Evolutionary conservation across 1,139 yeast species (phyloP).

Genomic region (Suhomyces taliae): DNA sequence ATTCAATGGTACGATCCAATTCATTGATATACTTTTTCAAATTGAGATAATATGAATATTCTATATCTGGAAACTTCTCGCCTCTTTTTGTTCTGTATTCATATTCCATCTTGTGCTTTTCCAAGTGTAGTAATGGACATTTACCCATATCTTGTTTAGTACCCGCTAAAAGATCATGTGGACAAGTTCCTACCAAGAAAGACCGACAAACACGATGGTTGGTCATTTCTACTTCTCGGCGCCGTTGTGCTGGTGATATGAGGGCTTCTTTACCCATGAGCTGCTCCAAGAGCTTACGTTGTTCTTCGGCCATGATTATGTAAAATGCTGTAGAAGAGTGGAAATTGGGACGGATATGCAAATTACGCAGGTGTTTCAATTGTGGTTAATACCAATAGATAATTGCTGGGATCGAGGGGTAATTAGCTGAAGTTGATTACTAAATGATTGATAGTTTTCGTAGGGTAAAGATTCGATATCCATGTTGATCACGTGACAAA

Average conservation of each 20-base stretch:
- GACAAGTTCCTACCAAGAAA: slow-evolving; percentile 84
- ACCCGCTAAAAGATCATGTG: slow-evolving; percentile 78
- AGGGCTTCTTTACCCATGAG: slow-evolving; percentile 73
- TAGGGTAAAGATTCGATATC: too few species aligned
- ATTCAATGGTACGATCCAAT: slow-evolving; percentile 63
- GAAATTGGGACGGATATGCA: too few species aligned
- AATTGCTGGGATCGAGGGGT: too few species aligned
- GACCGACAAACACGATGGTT: slow-evolving; percentile 76
- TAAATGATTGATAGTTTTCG: too few species aligned
- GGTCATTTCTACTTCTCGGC: slow-evolving; percentile 52
- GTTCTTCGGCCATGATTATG: slow-evolving; percentile 59
- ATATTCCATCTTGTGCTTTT: slow-evolving; percentile 74
- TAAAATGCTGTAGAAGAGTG: too few species aligned
- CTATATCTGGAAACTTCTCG: slow-evolving; percentile 65
- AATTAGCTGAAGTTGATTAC: too few species aligned
- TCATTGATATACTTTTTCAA: slow-evolving; percentile 60
- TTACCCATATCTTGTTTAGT: slow-evolving; percentile 83
- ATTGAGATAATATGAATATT: slow-evolving; percentile 61
- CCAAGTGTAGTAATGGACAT: slow-evolving; percentile 77
- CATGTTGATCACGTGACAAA: too few species aligned
- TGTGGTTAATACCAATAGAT: too few species aligned
- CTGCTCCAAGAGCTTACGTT: slow-evolving; percentile 73
- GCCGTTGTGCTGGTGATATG: slow-evolving; percentile 33
- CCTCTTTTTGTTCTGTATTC: slow-evolving; percentile 56
- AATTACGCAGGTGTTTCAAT: too few species aligned